phyloP scores from a whole-genome alignment of 1,139 yeast genomes.

The Kurtzmaniella quercitrusa region DNA sequence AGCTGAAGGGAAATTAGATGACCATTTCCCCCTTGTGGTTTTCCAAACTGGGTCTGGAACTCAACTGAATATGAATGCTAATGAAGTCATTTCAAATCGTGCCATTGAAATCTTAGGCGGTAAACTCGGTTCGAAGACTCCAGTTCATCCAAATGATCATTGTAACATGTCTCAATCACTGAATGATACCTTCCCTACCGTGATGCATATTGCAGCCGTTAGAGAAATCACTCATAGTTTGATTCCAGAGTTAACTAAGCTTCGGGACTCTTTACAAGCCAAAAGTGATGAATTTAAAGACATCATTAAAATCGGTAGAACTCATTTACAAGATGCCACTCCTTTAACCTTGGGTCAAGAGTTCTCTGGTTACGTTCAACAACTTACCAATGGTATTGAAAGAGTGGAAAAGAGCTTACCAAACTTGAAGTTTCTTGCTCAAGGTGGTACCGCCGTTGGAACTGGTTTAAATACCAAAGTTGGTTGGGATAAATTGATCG shows the following conservation, averaged over 20 bases:
- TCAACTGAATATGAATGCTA: conserved; percentile 97
- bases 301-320: conserved; percentile 97
- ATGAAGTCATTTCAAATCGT: conserved; percentile 96
- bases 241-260: conserved; percentile 72
- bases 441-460: conserved; percentile 99
- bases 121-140: conserved; percentile 79
- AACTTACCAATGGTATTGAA: conserved; percentile 82
- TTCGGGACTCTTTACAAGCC: conserved; percentile 70
- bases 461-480: conserved; percentile 92
- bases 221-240: conserved; percentile 73
- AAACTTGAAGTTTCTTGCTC: conserved; percentile 79
- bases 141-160: conserved; percentile 98
- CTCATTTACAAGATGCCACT: conserved; percentile 98
- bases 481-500: conserved; percentile 84
- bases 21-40: conserved; percentile 95
- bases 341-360: conserved; percentile 98
- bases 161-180: conserved; percentile 98
- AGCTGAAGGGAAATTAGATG: conserved; percentile 82
- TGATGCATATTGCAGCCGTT: conserved; percentile 98
- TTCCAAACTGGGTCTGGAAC: conserved; percentile 99
- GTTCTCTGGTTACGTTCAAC: conserved; percentile 94
- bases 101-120: conserved; percentile 97
- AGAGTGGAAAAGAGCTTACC: conserved; percentile 78
- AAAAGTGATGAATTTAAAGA: conserved; percentile 80
- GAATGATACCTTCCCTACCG: conserved; percentile 98